Conservation (phyloP, 352 stramenopile genomes). For the Globisporangium barbulae region DNA sequence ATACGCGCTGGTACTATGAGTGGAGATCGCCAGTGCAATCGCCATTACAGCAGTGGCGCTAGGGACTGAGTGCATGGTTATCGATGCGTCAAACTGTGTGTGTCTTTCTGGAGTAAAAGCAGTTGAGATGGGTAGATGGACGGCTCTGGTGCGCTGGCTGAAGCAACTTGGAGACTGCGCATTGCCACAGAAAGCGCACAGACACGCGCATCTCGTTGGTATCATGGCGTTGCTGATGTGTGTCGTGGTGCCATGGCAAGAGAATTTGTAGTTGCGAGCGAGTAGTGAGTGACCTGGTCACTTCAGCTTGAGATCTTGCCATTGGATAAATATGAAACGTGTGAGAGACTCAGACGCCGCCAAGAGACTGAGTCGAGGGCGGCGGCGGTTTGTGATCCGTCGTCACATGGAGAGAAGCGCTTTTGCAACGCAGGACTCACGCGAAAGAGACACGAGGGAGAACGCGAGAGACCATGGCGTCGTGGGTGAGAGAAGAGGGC, state of each 20-base stretch:
- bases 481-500: slow-evolving; percentile 24
- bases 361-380: background rate
- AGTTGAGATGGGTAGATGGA: too few relatives aligned
- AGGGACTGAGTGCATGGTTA: background rate
- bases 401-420: background rate
- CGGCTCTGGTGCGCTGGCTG: background rate
- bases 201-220: background rate
- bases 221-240: too few relatives aligned
- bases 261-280: too few relatives aligned
- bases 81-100: background rate
- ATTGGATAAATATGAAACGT: slow-evolving; percentile 1
- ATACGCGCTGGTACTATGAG: slow-evolving; percentile 12
- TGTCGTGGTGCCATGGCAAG: background rate
- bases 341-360: background rate
- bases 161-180: background rate
- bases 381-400: background rate
- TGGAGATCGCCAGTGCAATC: background rate
- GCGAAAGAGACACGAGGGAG: background rate
- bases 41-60: background rate
- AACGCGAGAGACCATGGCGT: slow-evolving; percentile 27
- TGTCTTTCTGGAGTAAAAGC: background rate
- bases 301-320: background rate
- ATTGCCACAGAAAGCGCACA: background rate
- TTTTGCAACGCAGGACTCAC: background rate
- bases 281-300: background rate